Evolutionary conservation across 495 filamentous ascomycete species (phyloP).

Genomic region (Daldinia concentrica): DNA sequence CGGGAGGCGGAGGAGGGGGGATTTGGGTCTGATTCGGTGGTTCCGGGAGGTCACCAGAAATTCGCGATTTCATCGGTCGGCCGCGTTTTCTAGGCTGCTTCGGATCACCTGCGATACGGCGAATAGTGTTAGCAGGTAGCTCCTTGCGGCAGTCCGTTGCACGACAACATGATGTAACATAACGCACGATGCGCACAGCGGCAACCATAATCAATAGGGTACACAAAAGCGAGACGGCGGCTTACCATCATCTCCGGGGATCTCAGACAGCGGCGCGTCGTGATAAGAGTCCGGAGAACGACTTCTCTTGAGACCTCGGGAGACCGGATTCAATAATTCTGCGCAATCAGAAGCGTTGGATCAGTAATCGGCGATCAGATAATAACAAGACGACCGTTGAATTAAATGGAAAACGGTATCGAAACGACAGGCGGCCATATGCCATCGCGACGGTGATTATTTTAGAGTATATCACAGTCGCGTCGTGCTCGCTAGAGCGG

Average conservation of each 20-base stretch:
- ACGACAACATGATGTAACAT: slow-evolving; percentile 49
- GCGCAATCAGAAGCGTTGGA: slow-evolving; percentile 26
- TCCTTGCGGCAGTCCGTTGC: slow-evolving; percentile 46
- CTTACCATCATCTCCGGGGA: slow-evolving; percentile 84
- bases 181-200: slow-evolving; percentile 44
- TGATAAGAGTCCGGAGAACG: slow-evolving; percentile 84
- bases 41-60: slow-evolving; percentile 57
- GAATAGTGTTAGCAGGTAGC: slow-evolving; percentile 51
- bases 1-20: slow-evolving; percentile 46
- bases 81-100: slow-evolving; percentile 82
- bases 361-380: slow-evolving; percentile 40
- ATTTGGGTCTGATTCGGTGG: slow-evolving; percentile 62
- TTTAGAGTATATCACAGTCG: slow-evolving; percentile 29
- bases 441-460: slow-evolving; percentile 41
- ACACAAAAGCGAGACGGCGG: slow-evolving; percentile 56
- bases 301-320: slow-evolving; percentile 91
- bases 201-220: slow-evolving; percentile 44
- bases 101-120: slow-evolving; percentile 58
- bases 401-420: slow-evolving; percentile 33
- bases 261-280: slow-evolving; percentile 66
- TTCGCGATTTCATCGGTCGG: slow-evolving; percentile 77
- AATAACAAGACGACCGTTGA: slow-evolving; percentile 40
- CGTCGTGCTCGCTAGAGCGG: slow-evolving; percentile 38
- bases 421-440: slow-evolving; percentile 38
- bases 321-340: slow-evolving; percentile 52